Conservation (phyloP, 2,329 filamentous ascomycete species). For the Neopestalotiopsis sp. region DNA sequence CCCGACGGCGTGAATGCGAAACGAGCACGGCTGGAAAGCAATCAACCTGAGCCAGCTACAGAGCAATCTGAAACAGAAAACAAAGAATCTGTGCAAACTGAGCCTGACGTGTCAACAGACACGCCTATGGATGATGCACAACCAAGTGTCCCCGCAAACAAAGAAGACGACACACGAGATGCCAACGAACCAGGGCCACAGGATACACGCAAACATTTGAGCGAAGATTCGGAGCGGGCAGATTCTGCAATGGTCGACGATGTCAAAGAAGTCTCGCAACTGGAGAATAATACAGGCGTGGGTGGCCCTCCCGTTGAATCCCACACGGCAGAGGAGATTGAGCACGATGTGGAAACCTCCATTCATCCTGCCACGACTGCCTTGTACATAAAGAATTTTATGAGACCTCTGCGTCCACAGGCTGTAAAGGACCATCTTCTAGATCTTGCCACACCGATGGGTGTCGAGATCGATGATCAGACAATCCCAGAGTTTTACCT, state of each 20-base stretch:
- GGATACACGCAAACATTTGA: not conserved
- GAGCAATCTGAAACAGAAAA: constrained; percentile 17
- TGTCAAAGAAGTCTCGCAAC: constrained; percentile 21
- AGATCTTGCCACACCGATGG: constrained; percentile 67
- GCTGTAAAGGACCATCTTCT: constrained; percentile 72
- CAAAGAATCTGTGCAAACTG: constrained; percentile 13
- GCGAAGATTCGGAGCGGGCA: constrained; percentile 5
- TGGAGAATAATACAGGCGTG: constrained; percentile 26
- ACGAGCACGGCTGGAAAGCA: constrained; percentile 19
- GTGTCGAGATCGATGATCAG: constrained; percentile 53
- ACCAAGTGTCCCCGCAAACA: not conserved
- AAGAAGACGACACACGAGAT: not conserved
- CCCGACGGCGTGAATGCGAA: constrained; percentile 15
- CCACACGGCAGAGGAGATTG: constrained; percentile 25
- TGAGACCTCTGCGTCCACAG: constrained; percentile 78
- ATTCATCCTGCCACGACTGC: constrained; percentile 75
- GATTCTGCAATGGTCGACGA: constrained; percentile 6
- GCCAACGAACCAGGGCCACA: not conserved
- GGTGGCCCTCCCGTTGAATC: constrained; percentile 24
- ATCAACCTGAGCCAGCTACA: not conserved
- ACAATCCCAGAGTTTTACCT: constrained; percentile 75
- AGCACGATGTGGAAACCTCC: constrained; percentile 55
- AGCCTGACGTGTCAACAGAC: not conserved
- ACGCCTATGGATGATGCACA: constrained; percentile 2
- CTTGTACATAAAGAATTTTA: constrained; percentile 88